Percentiles rank a stretch among this genome's conserved stretches.
Evolutionary conservation across 2,329 filamentous ascomycete species (phyloP).

Genomic region (Hirsutella thompsonii): DNA sequence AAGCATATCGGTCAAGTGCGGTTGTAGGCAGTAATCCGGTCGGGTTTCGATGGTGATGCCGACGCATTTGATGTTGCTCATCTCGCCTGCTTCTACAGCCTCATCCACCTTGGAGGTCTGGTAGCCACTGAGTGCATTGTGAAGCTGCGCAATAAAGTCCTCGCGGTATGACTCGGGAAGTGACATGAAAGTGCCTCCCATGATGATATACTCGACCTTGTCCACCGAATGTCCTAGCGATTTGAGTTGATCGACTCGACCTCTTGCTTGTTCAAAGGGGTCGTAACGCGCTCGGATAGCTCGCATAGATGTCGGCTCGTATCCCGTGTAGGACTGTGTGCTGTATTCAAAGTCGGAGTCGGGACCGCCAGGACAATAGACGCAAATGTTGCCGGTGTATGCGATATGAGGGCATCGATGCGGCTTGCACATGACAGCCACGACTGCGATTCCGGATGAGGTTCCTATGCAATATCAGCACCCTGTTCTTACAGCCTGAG

Average conservation of each 20-base stretch:
- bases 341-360: conserved; percentile 99
- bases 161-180: conserved; percentile 79
- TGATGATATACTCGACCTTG: conserved; percentile 99
- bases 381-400: conserved; percentile 97
- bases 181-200: conserved; percentile 99
- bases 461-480: conserved; percentile 46
- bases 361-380: conserved; percentile 94
- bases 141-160: conserved; percentile 86
- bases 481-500: not conserved
- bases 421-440: conserved; percentile 99
- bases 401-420: conserved; percentile 96
- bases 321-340: conserved; percentile 96
- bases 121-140: conserved; percentile 94
- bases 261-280: conserved; percentile 92
- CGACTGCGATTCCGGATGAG: conserved; percentile 92
- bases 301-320: conserved; percentile 97
- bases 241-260: conserved; percentile 92
- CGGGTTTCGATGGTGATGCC: conserved; percentile 97
- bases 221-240: conserved; percentile 92
- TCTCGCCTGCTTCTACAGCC: conserved; percentile 84
- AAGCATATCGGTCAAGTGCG: conserved; percentile 91
- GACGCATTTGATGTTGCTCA: conserved; percentile 96
- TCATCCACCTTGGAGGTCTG: conserved; percentile 91
- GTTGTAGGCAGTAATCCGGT: conserved; percentile 91
- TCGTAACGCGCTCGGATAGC: conserved; percentile 95